phyloP scores from a whole-genome alignment of 2,329 filamentous ascomycete species.

The Ophiostoma himal-ulmi region DNA sequence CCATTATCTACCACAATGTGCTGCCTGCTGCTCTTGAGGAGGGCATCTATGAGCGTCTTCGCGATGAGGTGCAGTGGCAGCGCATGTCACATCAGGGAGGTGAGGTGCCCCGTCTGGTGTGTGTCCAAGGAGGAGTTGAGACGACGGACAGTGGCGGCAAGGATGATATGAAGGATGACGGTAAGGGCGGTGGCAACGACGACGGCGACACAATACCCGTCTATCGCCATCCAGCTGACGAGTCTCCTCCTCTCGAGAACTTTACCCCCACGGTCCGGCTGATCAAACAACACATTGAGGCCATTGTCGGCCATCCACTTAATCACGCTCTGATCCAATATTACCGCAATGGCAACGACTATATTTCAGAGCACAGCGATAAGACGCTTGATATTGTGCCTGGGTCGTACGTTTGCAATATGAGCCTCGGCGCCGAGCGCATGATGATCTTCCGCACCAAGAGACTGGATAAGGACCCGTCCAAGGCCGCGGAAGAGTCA shows the following conservation, averaged over 20 bases:
- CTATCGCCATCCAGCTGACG: constrained; percentile 92
- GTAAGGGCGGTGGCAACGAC: neutral
- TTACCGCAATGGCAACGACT: constrained; percentile 83
- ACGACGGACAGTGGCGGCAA: constrained; percentile 24
- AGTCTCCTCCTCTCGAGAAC: constrained; percentile 67
- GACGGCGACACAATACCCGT: constrained; percentile 62
- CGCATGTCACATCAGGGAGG: constrained; percentile 90
- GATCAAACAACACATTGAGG: constrained; percentile 64
- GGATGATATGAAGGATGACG: too few relatives aligned
- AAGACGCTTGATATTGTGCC: constrained; percentile 88
- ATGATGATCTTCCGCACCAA: constrained; percentile 88
- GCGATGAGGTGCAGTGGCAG: constrained; percentile 76
- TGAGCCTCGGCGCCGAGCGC: constrained; percentile 85
- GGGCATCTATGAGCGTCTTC: constrained; percentile 62
- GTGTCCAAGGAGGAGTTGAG: constrained; percentile 71
- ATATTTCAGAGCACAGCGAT: constrained; percentile 94
- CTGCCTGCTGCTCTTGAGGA: constrained; percentile 53
- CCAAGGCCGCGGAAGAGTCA: constrained; percentile 24
- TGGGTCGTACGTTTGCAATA: constrained; percentile 80
- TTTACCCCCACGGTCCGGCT: constrained; percentile 69
- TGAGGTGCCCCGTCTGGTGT: constrained; percentile 84
- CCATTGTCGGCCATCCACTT: constrained; percentile 66
- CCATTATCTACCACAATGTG: constrained; percentile 63
- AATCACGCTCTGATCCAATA: constrained; percentile 93
- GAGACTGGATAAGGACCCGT: constrained; percentile 42